These are phyloP conservation scores for Verticillium longisporum DNA, from an alignment of 2,329 filamentous ascomycete species.

Conservation along the genomic window DNA sequence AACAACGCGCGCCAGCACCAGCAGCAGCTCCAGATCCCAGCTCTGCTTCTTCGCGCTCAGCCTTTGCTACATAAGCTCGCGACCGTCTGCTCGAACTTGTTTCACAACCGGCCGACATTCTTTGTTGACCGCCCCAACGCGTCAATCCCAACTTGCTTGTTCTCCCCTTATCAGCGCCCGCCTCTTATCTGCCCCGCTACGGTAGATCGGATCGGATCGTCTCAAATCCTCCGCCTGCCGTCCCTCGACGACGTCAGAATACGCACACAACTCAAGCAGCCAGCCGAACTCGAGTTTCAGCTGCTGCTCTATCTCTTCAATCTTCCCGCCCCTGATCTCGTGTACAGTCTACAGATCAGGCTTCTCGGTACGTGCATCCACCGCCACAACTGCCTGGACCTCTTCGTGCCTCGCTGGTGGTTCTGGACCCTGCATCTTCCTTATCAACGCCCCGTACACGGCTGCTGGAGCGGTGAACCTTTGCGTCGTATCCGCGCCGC, in stretches of 20 bases:
- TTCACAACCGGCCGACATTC: background rate
- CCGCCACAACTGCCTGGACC: constrained; percentile 1
- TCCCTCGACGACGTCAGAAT: background rate
- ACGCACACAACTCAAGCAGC: background rate
- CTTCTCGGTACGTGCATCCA: constrained; percentile 10
- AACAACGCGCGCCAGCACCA: background rate
- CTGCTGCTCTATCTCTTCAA: background rate
- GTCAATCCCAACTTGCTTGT: background rate
- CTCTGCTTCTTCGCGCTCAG: background rate
- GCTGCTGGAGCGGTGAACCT: constrained; percentile 10
- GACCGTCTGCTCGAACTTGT: background rate
- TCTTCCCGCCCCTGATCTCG: constrained; percentile 8
- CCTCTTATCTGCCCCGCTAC: background rate
- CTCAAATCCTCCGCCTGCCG: background rate
- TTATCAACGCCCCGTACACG: constrained; percentile 10
- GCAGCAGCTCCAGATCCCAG: background rate
- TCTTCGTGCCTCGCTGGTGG: background rate
- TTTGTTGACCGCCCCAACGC: background rate
- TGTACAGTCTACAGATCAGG: constrained; percentile 11
- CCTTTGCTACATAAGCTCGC: background rate
- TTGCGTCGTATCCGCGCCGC: background rate
- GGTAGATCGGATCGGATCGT: background rate
- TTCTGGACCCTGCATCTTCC: constrained; percentile 5
- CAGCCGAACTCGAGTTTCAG: background rate
- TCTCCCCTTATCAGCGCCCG: constrained; percentile 1